Percentiles rank a stretch among this genome's conserved stretches.
phyloP scores from a whole-genome alignment of 768 basidiomycete genomes.

The Calocybe gangraenosa region DNA sequence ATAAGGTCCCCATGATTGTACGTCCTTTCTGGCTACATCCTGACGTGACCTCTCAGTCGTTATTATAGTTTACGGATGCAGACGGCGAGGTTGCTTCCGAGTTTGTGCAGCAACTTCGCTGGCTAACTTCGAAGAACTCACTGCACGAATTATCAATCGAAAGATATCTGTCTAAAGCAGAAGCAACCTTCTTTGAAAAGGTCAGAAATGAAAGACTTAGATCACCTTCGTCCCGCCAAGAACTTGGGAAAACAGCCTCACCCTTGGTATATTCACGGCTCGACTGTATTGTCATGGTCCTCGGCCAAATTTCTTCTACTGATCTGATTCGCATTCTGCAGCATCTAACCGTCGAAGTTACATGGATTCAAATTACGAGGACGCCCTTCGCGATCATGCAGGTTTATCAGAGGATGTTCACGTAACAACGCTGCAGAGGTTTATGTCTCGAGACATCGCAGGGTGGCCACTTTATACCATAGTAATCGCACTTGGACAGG shows the following conservation, averaged over 20 bases:
- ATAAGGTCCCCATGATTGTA: conserved; percentile 89
- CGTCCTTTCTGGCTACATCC: conserved; percentile 18
- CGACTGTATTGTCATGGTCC: conserved; percentile 49
- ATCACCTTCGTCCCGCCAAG: conserved; percentile 70
- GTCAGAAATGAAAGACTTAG: conserved; percentile 88
- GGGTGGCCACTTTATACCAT: conserved; percentile 94
- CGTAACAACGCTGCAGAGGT: conserved; percentile 83
- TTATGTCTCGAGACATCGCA: conserved; percentile 71
- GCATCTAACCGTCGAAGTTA: conserved; percentile 54
- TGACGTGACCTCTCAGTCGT: conserved; percentile 6
- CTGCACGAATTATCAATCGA: conserved; percentile 91
- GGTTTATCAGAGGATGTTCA: conserved; percentile 60
- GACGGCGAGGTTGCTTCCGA: conserved; percentile 89
- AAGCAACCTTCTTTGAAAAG: conserved; percentile 89
- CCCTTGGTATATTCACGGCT: conserved; percentile 73
- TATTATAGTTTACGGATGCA: conserved; percentile 81
- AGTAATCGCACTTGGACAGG: conserved; percentile 81
- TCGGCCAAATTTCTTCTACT: conserved; percentile 4
- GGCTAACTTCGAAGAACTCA: conserved; percentile 79
- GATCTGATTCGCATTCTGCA: conserved; percentile 11
- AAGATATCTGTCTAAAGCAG: conserved; percentile 84
- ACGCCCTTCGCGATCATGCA: conserved; percentile 41
- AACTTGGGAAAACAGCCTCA: conserved; percentile 81
- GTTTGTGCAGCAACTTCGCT: conserved; percentile 82
- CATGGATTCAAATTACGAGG: conserved; percentile 38